Evolutionary conservation across 2,329 filamentous ascomycete species (phyloP).

Genomic region (Xylariaceae sp.): DNA sequence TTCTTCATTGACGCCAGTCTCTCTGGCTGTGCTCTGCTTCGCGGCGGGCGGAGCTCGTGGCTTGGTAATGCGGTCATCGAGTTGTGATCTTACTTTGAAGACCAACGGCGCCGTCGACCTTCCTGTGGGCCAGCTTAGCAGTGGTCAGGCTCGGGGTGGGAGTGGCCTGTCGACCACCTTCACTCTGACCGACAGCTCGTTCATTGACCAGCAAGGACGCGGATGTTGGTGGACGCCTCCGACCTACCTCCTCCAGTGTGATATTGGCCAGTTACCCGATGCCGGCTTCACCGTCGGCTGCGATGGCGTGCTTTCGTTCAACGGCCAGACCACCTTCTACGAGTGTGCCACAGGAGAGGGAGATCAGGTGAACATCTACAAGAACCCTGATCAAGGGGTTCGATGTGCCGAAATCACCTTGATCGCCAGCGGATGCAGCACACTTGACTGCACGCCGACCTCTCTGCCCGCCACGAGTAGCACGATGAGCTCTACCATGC

Average conservation of each 20-base stretch:
- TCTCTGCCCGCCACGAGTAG: no score
- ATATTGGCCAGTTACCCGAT: constrained; percentile 43
- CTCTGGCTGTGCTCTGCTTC: no score
- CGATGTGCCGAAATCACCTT: constrained; percentile 47
- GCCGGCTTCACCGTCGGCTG: constrained; percentile 51
- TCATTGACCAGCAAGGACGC: constrained; percentile 50
- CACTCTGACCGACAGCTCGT: constrained; percentile 45
- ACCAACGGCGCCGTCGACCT: constrained; percentile 45
- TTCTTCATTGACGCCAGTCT: no score
- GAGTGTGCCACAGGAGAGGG: constrained; percentile 51
- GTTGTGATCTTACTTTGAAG: constrained; percentile 47
- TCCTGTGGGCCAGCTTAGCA: constrained; percentile 51
- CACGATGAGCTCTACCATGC: background rate
- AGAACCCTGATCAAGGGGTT: constrained; percentile 27
- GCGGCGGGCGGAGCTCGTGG: constrained; percentile 16
- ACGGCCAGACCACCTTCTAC: constrained; percentile 51
- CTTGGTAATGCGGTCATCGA: constrained; percentile 33
- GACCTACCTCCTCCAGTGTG: constrained; percentile 57
- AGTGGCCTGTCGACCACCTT: constrained; percentile 42
- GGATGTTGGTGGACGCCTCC: constrained; percentile 60
- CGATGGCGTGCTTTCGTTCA: constrained; percentile 45
- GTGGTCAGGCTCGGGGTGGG: constrained; percentile 53
- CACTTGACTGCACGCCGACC: constrained; percentile 10
- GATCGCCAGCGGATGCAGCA: constrained; percentile 32
- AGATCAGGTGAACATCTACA: constrained; percentile 53